These are phyloP conservation scores for Penicillium polonicum DNA, from an alignment of 2,329 filamentous ascomycete species.

Conservation along the genomic window DNA sequence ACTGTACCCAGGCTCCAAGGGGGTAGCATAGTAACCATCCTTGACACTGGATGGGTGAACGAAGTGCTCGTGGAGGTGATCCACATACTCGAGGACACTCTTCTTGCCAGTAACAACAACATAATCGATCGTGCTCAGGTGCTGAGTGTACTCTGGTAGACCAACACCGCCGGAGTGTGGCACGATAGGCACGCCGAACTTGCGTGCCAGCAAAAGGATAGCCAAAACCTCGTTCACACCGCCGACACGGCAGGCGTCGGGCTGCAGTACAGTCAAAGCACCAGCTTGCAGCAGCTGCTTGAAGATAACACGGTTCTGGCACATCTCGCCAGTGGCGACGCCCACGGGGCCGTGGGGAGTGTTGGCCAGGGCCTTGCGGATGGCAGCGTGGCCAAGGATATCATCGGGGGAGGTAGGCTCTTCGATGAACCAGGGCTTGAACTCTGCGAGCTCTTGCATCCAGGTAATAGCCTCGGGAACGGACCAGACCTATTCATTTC, in stretches of 20 bases:
- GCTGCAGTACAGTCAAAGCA: constrained; percentile 84
- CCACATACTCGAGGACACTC: constrained; percentile 84
- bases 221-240: constrained; percentile 90
- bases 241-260: constrained; percentile 85
- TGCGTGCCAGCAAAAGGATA: constrained; percentile 75
- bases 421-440: constrained; percentile 86
- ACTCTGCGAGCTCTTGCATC: constrained; percentile 78
- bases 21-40: constrained; percentile 85
- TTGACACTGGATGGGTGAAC: constrained; percentile 75
- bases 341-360: constrained; percentile 63
- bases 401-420: constrained; percentile 91
- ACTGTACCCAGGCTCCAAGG: constrained; percentile 78
- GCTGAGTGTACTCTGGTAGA: constrained; percentile 90
- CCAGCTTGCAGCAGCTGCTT: constrained; percentile 81
- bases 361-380: constrained; percentile 71
- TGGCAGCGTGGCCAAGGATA: constrained; percentile 80
- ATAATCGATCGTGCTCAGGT: constrained; percentile 89
- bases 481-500: constrained; percentile 63
- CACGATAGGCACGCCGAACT: constrained; percentile 74
- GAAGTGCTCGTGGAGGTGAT: constrained; percentile 93
- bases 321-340: constrained; percentile 92
- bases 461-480: constrained; percentile 85
- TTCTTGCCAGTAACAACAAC: constrained; percentile 79
- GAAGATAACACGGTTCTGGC: constrained; percentile 91
- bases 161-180: constrained; percentile 89